phyloP scores from a whole-genome alignment of 2,329 filamentous ascomycete genomes.

The Colletotrichum chrysophilum region DNA sequence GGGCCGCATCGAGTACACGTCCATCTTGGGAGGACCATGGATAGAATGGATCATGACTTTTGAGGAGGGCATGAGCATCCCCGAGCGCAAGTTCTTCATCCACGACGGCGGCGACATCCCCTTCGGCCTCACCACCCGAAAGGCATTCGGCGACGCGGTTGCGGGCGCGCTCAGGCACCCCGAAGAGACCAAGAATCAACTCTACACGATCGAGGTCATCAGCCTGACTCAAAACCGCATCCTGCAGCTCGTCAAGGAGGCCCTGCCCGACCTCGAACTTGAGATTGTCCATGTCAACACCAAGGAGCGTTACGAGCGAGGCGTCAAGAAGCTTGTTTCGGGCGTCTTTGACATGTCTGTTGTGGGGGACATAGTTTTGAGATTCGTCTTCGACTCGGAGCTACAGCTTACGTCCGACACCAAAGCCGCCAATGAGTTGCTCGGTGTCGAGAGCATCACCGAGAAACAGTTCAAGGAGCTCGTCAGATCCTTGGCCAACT shows the following conservation, averaged over 20 bases:
- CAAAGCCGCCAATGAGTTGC: not conserved
- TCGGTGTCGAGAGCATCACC: not conserved
- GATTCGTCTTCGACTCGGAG: not conserved
- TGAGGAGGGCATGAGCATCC: not conserved
- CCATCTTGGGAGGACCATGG: slow-evolving; percentile 46
- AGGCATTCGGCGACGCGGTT: slow-evolving; percentile 50
- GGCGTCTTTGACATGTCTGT: not conserved
- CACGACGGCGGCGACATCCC: slow-evolving; percentile 52
- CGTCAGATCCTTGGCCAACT: not conserved
- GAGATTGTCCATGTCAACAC: not conserved
- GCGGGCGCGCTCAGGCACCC: slow-evolving; percentile 49
- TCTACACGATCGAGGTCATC: slow-evolving; percentile 56
- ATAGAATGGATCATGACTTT: slow-evolving; percentile 30
- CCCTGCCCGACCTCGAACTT: not conserved
- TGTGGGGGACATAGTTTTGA: not conserved
- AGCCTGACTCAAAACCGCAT: slow-evolving; percentile 56
- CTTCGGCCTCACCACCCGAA: slow-evolving; percentile 52
- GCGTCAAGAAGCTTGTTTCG: not conserved
- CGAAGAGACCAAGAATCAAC: slow-evolving; percentile 54
- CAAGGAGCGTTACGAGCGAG: not conserved
- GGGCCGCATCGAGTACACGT: slow-evolving; percentile 31
- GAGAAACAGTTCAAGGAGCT: not conserved
- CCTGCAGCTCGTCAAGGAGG: slow-evolving; percentile 34
- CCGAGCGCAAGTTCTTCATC: slow-evolving; percentile 38
- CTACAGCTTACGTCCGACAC: not conserved